Evolutionary conservation across 1,284 basidiomycete species (phyloP).

Genomic region (Trametes pubescens): DNA sequence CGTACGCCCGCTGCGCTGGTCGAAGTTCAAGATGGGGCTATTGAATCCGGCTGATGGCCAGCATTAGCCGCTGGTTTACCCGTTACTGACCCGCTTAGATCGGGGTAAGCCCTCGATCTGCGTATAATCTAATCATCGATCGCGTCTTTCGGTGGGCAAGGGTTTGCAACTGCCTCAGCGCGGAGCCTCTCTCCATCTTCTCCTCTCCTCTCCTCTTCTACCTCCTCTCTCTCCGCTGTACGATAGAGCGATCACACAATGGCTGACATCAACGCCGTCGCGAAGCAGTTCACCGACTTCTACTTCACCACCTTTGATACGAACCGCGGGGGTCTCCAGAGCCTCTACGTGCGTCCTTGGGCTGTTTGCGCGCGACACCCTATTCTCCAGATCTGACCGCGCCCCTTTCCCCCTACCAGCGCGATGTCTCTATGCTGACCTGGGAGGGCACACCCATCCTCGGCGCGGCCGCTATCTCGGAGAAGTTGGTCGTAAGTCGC

Average conservation of each 20-base stretch:
- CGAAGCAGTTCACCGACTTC: conserved; percentile 75
- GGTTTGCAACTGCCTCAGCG: conserved; percentile 22
- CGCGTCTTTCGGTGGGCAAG: conserved; percentile 28
- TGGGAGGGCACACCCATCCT: conserved; percentile 79
- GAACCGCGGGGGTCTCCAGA: conserved; percentile 58
- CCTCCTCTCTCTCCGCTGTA: conserved; percentile 29
- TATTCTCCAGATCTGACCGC: conserved; percentile 28
- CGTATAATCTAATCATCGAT: conserved; percentile 33
- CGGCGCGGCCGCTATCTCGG: conserved; percentile 70
- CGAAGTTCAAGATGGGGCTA: neutral
- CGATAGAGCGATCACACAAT: conserved; percentile 48
- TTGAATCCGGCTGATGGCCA: neutral
- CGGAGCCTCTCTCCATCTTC: conserved; percentile 6
- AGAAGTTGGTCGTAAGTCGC: conserved; percentile 79
- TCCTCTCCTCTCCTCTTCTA: conserved; percentile 7
- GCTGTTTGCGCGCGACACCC: conserved; percentile 15
- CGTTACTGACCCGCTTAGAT: conserved; percentile 28
- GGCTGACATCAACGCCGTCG: conserved; percentile 75
- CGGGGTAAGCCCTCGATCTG: conserved; percentile 12
- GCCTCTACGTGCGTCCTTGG: conserved; percentile 75
- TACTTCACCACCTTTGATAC: conserved; percentile 81
- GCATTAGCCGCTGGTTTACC: conserved; percentile 6
- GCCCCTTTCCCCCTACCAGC: conserved; percentile 54
- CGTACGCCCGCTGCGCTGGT: conserved; percentile 1
- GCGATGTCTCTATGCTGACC: conserved; percentile 87